These are phyloP conservation scores for Mycena haematopus DNA, from an alignment of 768 basidiomycete genomes.

Conservation along the genomic window DNA sequence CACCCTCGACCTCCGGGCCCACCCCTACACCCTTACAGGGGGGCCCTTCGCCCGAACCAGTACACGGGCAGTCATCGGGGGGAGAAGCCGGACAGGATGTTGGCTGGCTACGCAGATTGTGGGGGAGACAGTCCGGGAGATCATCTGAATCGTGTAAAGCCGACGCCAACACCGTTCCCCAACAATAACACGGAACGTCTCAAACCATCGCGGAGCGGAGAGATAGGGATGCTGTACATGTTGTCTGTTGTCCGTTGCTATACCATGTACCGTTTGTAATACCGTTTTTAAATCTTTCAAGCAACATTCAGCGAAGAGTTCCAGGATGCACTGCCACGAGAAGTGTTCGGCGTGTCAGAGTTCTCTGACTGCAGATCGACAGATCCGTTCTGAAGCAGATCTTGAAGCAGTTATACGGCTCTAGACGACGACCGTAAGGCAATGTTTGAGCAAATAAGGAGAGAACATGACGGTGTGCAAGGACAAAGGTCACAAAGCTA, in stretches of 20 bases:
- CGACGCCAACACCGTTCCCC: not conserved
- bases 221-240: slow-evolving; percentile 18
- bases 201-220: slow-evolving; percentile 5
- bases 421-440: not conserved
- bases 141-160: not conserved
- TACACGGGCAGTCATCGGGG: not conserved
- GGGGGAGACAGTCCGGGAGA: slow-evolving; percentile 1
- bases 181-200: not conserved
- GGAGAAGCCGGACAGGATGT: not conserved
- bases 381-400: not conserved
- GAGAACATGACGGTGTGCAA: not conserved
- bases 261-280: slow-evolving; percentile 22
- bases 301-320: not conserved
- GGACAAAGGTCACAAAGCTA: not conserved
- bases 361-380: not conserved
- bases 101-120: slow-evolving; percentile 17
- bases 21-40: not conserved
- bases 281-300: not conserved
- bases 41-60: not conserved
- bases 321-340: slow-evolving; percentile 11
- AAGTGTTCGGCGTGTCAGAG: slow-evolving; percentile 11
- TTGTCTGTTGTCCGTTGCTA: slow-evolving; percentile 1
- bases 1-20: not conserved
- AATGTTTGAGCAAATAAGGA: not conserved
- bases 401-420: too few relatives aligned